These are phyloP conservation scores for Maudiozyma serrabonitensis DNA, from an alignment of 805 yeast species.

Conservation along the genomic window DNA sequence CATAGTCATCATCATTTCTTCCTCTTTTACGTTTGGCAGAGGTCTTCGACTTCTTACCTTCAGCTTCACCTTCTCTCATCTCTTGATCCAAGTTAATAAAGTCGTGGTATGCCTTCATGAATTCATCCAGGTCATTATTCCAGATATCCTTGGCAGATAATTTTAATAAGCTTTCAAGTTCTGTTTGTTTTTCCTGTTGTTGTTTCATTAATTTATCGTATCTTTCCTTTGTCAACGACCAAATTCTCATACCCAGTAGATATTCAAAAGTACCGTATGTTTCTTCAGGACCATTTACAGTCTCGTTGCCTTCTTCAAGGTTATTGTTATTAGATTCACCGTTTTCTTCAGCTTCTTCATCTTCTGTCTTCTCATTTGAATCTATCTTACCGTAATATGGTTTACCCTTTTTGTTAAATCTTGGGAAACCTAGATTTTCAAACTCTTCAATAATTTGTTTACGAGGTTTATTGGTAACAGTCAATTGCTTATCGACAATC, in stretches of 20 bases:
- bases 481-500: constrained; percentile 68
- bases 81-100: constrained; percentile 59
- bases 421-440: constrained; percentile 58
- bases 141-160: constrained; percentile 81
- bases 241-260: constrained; percentile 81
- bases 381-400: constrained; percentile 40
- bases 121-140: constrained; percentile 72
- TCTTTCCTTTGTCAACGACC: constrained; percentile 87
- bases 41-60: constrained; percentile 36
- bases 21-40: constrained; percentile 26
- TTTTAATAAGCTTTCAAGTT: constrained; percentile 54
- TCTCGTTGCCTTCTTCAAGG: constrained; percentile 28
- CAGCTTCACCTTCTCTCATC: constrained; percentile 42
- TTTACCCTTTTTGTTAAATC: constrained; percentile 59
- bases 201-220: constrained; percentile 72
- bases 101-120: constrained; percentile 53
- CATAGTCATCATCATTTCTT: constrained; percentile 25
- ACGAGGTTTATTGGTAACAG: constrained; percentile 67
- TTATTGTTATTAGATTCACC: constrained; percentile 33
- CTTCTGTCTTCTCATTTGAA: constrained; percentile 2
- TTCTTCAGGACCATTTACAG: constrained; percentile 38
- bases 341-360: constrained; percentile 24
- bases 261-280: constrained; percentile 69
- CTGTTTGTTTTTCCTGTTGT: constrained; percentile 60
- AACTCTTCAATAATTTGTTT: constrained; percentile 54